Percentiles rank a stretch among this genome's conserved stretches.
phyloP scores from a whole-genome alignment of 2,329 filamentous ascomycete genomes.

The Leptographium procerum region DNA sequence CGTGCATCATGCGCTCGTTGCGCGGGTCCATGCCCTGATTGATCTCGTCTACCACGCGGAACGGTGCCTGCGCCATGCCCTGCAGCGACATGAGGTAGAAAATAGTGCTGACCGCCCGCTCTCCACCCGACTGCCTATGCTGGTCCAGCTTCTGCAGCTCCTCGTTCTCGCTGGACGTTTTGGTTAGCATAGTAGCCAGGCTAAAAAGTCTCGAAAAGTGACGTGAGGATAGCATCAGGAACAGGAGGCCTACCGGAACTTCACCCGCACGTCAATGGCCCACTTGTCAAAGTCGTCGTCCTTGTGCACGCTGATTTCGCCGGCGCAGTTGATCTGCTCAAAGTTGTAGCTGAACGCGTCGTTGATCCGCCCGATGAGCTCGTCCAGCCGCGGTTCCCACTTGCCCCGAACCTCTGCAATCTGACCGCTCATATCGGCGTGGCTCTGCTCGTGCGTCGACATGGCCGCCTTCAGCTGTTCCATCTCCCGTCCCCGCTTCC shows the following conservation, averaged over 20 bases:
- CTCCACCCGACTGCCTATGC: constrained; percentile 90
- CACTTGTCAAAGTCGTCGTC: constrained; percentile 88
- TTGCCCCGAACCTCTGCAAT: constrained; percentile 56
- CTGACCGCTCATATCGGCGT: constrained; percentile 42
- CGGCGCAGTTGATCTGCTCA: constrained; percentile 84
- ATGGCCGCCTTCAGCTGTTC: constrained; percentile 47
- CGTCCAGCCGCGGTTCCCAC: constrained; percentile 80
- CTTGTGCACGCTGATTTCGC: constrained; percentile 80
- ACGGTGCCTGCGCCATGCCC: constrained; percentile 83
- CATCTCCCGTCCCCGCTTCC: constrained; percentile 61
- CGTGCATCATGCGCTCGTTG: constrained; percentile 96
- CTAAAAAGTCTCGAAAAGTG: background rate
- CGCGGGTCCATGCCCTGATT: constrained; percentile 99
- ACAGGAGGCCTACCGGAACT: constrained; percentile 71
- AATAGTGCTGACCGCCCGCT: constrained; percentile 91
- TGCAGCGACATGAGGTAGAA: constrained; percentile 99
- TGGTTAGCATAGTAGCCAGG: background rate
- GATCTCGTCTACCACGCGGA: constrained; percentile 98
- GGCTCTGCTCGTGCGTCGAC: constrained; percentile 38
- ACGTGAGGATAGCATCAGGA: background rate
- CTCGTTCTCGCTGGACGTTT: constrained; percentile 55
- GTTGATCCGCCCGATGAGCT: constrained; percentile 69
- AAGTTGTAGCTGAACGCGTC: constrained; percentile 90
- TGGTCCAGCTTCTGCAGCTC: constrained; percentile 74
- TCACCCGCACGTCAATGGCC: constrained; percentile 89